These are phyloP conservation scores for Hondaea fermentalgiana DNA, from an alignment of 108 stramenopile species.

Conservation along the genomic window DNA sequence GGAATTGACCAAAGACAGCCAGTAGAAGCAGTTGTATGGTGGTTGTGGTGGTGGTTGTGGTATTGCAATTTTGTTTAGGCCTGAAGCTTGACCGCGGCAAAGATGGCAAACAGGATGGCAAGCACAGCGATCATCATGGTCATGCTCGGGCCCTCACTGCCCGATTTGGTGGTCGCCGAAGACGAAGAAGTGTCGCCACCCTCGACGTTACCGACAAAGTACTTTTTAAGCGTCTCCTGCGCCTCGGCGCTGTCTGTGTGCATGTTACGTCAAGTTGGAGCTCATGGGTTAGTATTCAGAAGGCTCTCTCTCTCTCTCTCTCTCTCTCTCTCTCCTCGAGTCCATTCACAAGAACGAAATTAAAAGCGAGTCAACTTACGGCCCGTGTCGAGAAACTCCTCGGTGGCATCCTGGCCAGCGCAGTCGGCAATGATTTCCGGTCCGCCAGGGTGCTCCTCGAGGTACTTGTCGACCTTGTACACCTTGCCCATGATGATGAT, in stretches of 20 bases:
- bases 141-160: background rate
- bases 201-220: background rate
- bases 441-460: conserved; percentile 93
- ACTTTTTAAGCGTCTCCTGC: background rate
- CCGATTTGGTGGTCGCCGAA: too few species aligned
- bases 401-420: conserved; percentile 67
- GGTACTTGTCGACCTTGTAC: conserved; percentile 87
- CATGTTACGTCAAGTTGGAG: background rate
- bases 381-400: conserved; percentile 11
- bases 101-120: background rate
- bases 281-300: background rate
- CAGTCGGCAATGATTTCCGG: conserved; percentile 89
- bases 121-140: background rate
- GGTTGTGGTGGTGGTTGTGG: too few species aligned
- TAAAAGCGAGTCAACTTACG: background rate
- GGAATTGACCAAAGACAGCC: too few species aligned
- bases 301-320: too few species aligned
- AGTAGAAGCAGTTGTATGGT: too few species aligned
- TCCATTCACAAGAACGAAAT: too few species aligned
- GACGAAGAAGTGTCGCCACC: background rate
- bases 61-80: background rate
- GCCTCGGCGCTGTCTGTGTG: background rate
- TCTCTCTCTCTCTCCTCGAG: too few species aligned
- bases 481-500: conserved; percentile 54
- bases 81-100: background rate